Conservation (phyloP, 2,329 filamentous ascomycete species). For the Verticillium albo-atrum region DNA sequence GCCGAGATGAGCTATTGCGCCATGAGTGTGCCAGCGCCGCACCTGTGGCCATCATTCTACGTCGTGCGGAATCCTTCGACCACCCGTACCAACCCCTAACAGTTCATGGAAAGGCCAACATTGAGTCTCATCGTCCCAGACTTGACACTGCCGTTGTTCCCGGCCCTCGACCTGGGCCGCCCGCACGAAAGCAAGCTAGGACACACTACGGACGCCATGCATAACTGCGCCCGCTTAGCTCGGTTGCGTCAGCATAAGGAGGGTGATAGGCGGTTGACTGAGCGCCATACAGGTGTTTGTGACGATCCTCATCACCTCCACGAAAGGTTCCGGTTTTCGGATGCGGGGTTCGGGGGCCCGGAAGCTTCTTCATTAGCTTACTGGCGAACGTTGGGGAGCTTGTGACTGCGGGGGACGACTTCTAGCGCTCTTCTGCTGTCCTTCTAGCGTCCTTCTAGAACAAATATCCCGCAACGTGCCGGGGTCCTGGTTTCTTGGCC, state of each 20-base stretch:
- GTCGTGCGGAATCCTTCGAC: not conserved
- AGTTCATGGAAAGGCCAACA: too few relatives aligned
- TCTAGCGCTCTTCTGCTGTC: constrained; percentile 2
- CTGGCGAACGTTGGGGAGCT: not conserved
- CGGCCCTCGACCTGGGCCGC: not conserved
- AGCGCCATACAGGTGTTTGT: not conserved
- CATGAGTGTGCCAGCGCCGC: not conserved
- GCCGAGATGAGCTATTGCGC: not conserved
- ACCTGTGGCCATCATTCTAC: not conserved
- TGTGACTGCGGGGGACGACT: not conserved
- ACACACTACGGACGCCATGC: not conserved
- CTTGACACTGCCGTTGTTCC: not conserved
- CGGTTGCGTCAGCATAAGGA: not conserved
- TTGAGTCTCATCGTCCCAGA: not conserved
- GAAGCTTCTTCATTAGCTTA: not conserved
- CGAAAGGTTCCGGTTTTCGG: not conserved
- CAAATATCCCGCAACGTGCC: not conserved
- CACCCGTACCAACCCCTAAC: too few relatives aligned
- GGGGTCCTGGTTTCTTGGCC: not conserved
- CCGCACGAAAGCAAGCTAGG: not conserved
- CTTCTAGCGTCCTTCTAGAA: constrained; percentile 9
- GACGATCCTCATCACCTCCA: not conserved
- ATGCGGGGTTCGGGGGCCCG: not conserved
- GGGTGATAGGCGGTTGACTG: not conserved
- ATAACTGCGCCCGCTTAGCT: not conserved